Conservation (phyloP, 2,329 filamentous ascomycete genomes). For the Claviceps sp. region DNA sequence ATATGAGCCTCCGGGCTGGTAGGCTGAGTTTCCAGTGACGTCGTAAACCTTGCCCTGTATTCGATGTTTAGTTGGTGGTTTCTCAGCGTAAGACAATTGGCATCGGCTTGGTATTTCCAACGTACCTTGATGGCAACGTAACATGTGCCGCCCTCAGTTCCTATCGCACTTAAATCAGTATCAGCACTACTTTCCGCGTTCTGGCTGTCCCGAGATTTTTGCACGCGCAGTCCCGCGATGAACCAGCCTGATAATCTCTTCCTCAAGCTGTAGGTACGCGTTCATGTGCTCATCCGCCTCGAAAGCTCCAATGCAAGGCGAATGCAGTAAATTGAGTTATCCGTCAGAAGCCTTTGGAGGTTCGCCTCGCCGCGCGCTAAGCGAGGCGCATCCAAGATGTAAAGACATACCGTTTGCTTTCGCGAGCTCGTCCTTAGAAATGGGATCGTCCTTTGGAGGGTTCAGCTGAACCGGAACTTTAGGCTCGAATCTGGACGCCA, state of each 20-base stretch:
- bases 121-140: constrained; percentile 58
- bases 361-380: background rate
- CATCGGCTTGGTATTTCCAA: background rate
- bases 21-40: constrained; percentile 78
- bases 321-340: background rate
- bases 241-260: background rate
- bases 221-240: background rate
- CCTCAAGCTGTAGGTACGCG: too few species aligned
- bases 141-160: constrained; percentile 48
- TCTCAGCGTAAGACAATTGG: background rate
- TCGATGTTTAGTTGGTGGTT: constrained; percentile 1
- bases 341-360: background rate
- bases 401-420: constrained; percentile 62
- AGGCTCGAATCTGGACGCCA: constrained; percentile 61
- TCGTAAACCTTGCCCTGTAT: constrained; percentile 81
- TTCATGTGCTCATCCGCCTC: too few species aligned
- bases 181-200: background rate
- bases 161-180: constrained; percentile 24
- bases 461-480: constrained; percentile 63
- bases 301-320: background rate
- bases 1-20: constrained; percentile 72
- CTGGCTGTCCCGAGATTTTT: background rate
- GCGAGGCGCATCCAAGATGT: background rate
- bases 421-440: constrained; percentile 65
- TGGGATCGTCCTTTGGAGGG: constrained; percentile 77